These are phyloP conservation scores for Blakeslea trispora DNA, from an alignment of 371 early-diverging fungal species.

Conservation along the genomic window DNA sequence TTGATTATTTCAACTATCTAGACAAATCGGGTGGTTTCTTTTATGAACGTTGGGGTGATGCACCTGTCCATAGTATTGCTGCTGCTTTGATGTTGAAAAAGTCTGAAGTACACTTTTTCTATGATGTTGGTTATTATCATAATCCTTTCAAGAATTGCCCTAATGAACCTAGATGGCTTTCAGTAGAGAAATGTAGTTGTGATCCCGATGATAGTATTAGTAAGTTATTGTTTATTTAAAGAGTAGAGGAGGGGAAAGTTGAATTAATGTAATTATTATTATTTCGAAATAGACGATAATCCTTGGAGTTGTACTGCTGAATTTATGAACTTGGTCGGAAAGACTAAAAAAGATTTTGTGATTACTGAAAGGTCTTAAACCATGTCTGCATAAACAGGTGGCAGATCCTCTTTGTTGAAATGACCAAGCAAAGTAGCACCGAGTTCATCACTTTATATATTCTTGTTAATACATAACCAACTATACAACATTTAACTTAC, in stretches of 20 bases:
- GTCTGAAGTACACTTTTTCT: conserved; percentile 89
- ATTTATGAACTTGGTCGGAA: conserved; percentile 27
- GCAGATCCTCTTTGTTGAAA: conserved; percentile 17
- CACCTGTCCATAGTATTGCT: conserved; percentile 94
- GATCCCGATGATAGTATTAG: conserved; percentile 57
- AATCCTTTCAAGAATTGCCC: conserved; percentile 74
- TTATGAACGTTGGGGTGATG: conserved; percentile 97
- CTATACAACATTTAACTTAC: conserved; percentile 17
- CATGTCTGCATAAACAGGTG: conserved; percentile 11
- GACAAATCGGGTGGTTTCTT: conserved; percentile 92
- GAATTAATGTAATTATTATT: not conserved
- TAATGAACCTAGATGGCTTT: conserved; percentile 49
- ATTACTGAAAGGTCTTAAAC: conserved; percentile 28
- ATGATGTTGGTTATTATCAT: conserved; percentile 87
- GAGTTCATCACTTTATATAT: conserved; percentile 24
- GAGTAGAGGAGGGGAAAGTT: not conserved
- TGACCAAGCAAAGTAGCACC: conserved; percentile 7
- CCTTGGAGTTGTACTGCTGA: conserved; percentile 34
- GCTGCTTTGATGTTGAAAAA: conserved; percentile 80
- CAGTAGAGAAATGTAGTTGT: conserved; percentile 60
- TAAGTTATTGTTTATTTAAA: conserved; percentile 26
- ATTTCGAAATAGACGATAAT: conserved; percentile 21
- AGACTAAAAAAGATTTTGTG: conserved; percentile 25
- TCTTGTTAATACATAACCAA: not conserved
- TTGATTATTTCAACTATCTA: conserved; percentile 68